These are phyloP conservation scores for Blastobotrys persicus DNA, from an alignment of 1,139 yeast genomes.

Conservation along the genomic window DNA sequence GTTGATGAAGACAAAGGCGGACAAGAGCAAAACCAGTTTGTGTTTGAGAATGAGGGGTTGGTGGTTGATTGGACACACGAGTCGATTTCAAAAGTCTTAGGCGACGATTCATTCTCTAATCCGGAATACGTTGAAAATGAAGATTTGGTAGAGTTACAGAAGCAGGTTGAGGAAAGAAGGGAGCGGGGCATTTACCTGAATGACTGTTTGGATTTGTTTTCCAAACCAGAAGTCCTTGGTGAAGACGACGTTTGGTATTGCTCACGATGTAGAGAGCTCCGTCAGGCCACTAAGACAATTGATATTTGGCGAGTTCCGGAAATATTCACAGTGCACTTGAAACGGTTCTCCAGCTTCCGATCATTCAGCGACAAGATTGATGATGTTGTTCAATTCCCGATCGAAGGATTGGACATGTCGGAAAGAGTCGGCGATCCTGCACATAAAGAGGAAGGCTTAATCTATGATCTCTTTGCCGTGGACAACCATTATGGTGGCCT, in stretches of 20 bases:
- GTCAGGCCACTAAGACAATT: constrained; percentile 87
- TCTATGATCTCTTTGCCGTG: constrained; percentile 87
- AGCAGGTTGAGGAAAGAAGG: constrained; percentile 42
- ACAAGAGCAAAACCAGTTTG: constrained; percentile 5
- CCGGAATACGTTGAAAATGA: not conserved
- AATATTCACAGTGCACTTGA: constrained; percentile 81
- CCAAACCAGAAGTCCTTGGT: constrained; percentile 81
- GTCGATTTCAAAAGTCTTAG: constrained; percentile 12
- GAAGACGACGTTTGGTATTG: constrained; percentile 95
- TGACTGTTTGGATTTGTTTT: constrained; percentile 74
- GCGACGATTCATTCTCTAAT: not conserved
- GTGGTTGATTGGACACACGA: constrained; percentile 8
- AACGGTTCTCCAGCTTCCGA: constrained; percentile 82
- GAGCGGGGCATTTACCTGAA: constrained; percentile 56
- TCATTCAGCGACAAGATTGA: constrained; percentile 89
- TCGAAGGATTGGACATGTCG: constrained; percentile 72
- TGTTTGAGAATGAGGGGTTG: constrained; percentile 11
- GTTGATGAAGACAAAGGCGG: not conserved
- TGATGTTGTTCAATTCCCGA: constrained; percentile 82
- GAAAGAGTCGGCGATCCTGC: constrained; percentile 43
- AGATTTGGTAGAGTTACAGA: constrained; percentile 2
- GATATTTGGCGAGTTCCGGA: constrained; percentile 94
- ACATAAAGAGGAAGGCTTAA: constrained; percentile 38
- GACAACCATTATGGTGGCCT: constrained; percentile 95
- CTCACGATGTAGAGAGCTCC: constrained; percentile 81